Conservation (phyloP, 2,329 filamentous ascomycete genomes). For the Phialocephala sp. region DNA sequence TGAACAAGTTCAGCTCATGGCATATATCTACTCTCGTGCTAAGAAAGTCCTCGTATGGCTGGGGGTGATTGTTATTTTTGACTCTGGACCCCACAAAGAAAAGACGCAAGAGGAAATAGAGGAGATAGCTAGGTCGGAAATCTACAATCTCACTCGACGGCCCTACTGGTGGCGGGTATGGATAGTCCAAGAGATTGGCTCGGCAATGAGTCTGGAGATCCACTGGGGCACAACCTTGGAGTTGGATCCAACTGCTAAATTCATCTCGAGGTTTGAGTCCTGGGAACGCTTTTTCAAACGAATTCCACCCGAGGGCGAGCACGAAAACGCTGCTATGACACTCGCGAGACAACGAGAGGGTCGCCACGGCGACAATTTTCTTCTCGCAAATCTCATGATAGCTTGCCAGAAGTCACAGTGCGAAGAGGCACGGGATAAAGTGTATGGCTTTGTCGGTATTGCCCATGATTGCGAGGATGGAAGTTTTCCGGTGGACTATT, state of each 20-base stretch:
- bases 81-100: neutral
- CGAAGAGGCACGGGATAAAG: constrained; percentile 41
- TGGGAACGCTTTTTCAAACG: constrained; percentile 16
- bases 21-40: constrained; percentile 24
- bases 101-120: neutral
- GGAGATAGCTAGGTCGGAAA: constrained; percentile 2
- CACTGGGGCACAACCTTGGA: constrained; percentile 17
- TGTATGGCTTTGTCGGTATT: constrained; percentile 43
- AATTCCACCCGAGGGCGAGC: constrained; percentile 2
- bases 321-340: constrained; percentile 16
- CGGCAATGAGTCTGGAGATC: constrained; percentile 16
- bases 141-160: constrained; percentile 22
- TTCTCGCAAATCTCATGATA: constrained; percentile 31
- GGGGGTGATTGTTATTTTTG: constrained; percentile 11
- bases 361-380: constrained; percentile 21
- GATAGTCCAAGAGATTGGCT: constrained; percentile 30
- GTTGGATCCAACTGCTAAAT: neutral
- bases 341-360: constrained; percentile 26
- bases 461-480: constrained; percentile 37
- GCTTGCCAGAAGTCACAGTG: constrained; percentile 37
- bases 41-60: constrained; percentile 25
- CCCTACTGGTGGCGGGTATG: constrained; percentile 29
- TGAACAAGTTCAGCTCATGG: constrained; percentile 25
- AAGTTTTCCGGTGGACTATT: constrained; percentile 41
- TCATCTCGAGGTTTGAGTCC: constrained; percentile 12